Evolutionary conservation across 306 rosid species (phyloP).

Genomic region (Amphicarpaea edgeworthii): DNA sequence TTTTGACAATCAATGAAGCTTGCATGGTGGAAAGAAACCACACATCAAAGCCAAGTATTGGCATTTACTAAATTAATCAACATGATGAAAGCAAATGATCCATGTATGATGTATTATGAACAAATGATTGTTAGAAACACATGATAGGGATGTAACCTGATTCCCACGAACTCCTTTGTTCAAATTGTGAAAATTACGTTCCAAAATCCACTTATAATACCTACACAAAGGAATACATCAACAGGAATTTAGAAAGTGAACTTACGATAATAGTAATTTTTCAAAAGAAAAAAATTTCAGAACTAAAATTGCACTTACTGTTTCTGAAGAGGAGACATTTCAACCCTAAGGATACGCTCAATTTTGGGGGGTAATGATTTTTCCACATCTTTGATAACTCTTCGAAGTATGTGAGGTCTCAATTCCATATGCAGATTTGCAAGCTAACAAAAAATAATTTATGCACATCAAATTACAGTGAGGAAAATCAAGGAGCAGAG

Average conservation of each 20-base stretch:
- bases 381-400: constrained; percentile 99
- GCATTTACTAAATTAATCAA: constrained; percentile 6
- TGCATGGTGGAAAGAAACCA: constrained; percentile 11
- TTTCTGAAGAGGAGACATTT: constrained; percentile 99
- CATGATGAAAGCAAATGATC: constrained; percentile 21
- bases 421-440: constrained; percentile 98
- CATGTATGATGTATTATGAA: constrained; percentile 10
- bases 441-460: constrained; percentile 63
- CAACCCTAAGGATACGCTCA: constrained; percentile 97
- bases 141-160: constrained; percentile 70
- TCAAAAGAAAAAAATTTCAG: background rate
- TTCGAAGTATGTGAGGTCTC: constrained; percentile 98
- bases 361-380: constrained; percentile 98
- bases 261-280: constrained; percentile 1
- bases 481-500: constrained; percentile 8
- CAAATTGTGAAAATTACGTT: constrained; percentile 95
- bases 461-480: constrained; percentile 30
- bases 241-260: constrained; percentile 40
- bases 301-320: constrained; percentile 65
- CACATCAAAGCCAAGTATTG: constrained; percentile 12
- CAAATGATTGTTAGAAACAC: background rate
- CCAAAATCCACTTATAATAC: constrained; percentile 99
- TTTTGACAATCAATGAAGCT: constrained; percentile 11
- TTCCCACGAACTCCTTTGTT: constrained; percentile 99
- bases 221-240: constrained; percentile 54